Base-by-base conservation (phyloP, 495 filamentous ascomycete genomes). In the Penicillium crystallinum region DNA sequence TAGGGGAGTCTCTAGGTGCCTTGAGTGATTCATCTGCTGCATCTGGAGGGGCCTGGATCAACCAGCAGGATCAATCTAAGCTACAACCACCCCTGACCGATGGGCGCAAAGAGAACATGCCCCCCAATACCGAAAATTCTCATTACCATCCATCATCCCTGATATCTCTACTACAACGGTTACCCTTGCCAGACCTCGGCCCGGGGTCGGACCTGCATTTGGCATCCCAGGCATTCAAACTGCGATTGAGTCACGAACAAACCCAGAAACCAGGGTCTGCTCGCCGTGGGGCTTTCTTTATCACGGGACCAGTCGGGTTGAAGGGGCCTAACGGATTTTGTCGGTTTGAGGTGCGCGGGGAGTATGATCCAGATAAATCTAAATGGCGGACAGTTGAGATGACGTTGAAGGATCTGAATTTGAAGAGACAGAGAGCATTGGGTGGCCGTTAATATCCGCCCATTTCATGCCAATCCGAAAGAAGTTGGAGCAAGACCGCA, bases 241-340 rank as follows among this genome's bases (percentile, higher is more conserved):
- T 65, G 22, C 80, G 72, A 23, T 70, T 87, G 15, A 58, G 49
- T 9, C 64, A 81, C 27, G 65, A 66, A 44, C 56, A 45, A 36
- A 47, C 54, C 30, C 56, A 40, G 22, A 45, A 49, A 15, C 46
- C 48, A 19, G 59, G 56, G 18, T 62, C 78, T 22, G 77, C 83
- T 31, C 83, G 80, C 9, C 77, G 83, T 21, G 89, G 89, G 2
- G 77, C 76, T 21, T 78, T 91, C 44, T 64, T 78, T 14, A 72
- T 92, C 18, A 68, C 68, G 17, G 89, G 89, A 0, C 69, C 88
- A 2, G 78, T 95, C 0, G 84, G 85, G 46, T 41, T 92, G 1
- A 71, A 76, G 25, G 82, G 85, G 1, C 62, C 78, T 0, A 79
- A 71, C 43, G 84, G 77, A 3, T 73, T 72, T 53, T 74, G 78